A percentile compares a stretch with the other conserved stretches of the same genome.
These are phyloP conservation scores for Heterobasidion irregulare DNA, from an alignment of 1,284 basidiomycete species.

Conservation along the genomic window DNA sequence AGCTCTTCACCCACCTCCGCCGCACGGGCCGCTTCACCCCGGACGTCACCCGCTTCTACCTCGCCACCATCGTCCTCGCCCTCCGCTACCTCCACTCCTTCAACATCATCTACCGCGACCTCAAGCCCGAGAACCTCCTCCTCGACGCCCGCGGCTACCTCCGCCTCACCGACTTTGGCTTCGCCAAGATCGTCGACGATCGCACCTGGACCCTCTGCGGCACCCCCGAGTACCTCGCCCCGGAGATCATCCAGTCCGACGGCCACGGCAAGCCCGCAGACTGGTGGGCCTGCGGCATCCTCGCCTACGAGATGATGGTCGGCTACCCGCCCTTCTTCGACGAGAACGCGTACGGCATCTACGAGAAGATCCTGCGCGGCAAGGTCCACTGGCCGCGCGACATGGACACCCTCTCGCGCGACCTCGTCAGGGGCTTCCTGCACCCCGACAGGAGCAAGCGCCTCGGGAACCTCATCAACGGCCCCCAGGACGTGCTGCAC, in stretches of 20 bases:
- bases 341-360: slow-evolving; percentile 88
- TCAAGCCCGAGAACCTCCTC: slow-evolving; percentile 97
- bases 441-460: slow-evolving; percentile 92
- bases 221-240: slow-evolving; percentile 94
- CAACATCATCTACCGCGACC: slow-evolving; percentile 97
- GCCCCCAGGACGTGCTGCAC: slow-evolving; percentile 86
- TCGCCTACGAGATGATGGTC: slow-evolving; percentile 98
- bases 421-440: slow-evolving; percentile 78
- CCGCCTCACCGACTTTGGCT: slow-evolving; percentile 97
- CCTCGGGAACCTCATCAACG: slow-evolving; percentile 90
- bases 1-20: slow-evolving; percentile 91
- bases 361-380: slow-evolving; percentile 92
- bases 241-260: slow-evolving; percentile 93
- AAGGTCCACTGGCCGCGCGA: slow-evolving; percentile 89
- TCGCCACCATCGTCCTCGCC: slow-evolving; percentile 93
- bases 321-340: slow-evolving; percentile 94
- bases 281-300: slow-evolving; percentile 97
- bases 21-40: slow-evolving; percentile 94
- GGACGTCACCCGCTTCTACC: slow-evolving; percentile 97
- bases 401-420: slow-evolving; percentile 73
- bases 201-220: slow-evolving; percentile 99
- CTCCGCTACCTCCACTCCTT: slow-evolving; percentile 96
- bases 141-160: slow-evolving; percentile 94
- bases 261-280: slow-evolving; percentile 98
- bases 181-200: slow-evolving; percentile 97